Evolutionary conservation across 2,329 filamentous ascomycete genomes (phyloP), one percentile per base, ranked within the genome.

Genomic region (Karstenula rhodostoma): DNA sequence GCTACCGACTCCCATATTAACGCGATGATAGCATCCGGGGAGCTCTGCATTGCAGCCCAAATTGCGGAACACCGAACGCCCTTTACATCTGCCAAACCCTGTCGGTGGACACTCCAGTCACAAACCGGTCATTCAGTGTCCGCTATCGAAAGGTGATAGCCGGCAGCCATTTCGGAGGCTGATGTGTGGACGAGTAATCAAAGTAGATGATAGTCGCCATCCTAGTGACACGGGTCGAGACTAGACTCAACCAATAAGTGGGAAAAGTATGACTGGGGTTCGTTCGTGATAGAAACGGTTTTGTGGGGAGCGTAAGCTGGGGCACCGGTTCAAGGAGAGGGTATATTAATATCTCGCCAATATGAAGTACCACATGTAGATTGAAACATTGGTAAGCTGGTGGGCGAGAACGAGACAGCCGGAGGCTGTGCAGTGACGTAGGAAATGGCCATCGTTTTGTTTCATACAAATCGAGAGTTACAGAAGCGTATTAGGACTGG

Each of bases 291-390:
- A 33, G 29, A 55, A 42, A 35, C 33, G 51, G 12, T 59, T 62
- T 33, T 65, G 57, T 61, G 58, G 60, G 53, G 62, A 54, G 23
- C 33, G 44, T 58, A 51, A 54, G 17, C 55, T 56, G 55, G 53
- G 47, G 27, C 33, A 40, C 66, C 59, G 53, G 66, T 69, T 58
- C 54, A 55, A 58, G 67, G 63, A 59, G 55, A 61, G 61, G 56
- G 60, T 74, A 73, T 57, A 74, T 74, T 76, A 76, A 75, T 75
- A 72, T 72, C 52, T 70, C 67, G 64, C 61, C 53, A 68, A 72
- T 73, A 65, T 68, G 25, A 62, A 32, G 29, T 32, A 32, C 29
- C 4, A 32, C 29, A 32, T 6, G 56, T 62, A 71, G 56, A 71
- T 69, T 70, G 64, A 42, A 54, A 55, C 59, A 56, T 49, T 23